Percentiles rank a stretch among this genome's conserved stretches.
phyloP scores from a whole-genome alignment of 805 yeast genomes.

The Saturnispora gosingensis region DNA sequence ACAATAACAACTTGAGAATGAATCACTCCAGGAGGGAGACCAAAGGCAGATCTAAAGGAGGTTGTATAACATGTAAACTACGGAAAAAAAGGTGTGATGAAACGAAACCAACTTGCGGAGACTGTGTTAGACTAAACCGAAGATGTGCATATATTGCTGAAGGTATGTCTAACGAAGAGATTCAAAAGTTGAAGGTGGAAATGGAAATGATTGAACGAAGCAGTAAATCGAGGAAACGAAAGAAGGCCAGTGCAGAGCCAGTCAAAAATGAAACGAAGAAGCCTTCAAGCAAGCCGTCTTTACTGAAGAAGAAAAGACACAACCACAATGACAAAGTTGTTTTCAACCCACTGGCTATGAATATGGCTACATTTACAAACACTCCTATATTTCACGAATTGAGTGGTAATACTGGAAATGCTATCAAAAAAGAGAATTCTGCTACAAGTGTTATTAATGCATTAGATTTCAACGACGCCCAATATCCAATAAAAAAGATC shows the following conservation, averaged over 20 bases:
- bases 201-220: conserved; percentile 33
- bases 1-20: background rate
- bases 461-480: background rate
- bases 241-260: background rate
- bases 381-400: background rate
- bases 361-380: conserved; percentile 9
- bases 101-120: conserved; percentile 39
- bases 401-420: background rate
- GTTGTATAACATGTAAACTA: conserved; percentile 61
- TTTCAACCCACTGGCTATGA: conserved; percentile 24
- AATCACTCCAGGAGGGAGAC: background rate
- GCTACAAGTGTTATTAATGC: background rate
- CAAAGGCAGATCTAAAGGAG: conserved; percentile 39
- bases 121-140: conserved; percentile 37
- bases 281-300: background rate
- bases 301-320: background rate
- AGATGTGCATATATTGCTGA: conserved; percentile 41
- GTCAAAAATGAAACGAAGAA: background rate
- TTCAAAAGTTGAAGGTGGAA: conserved; percentile 27
- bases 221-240: conserved; percentile 35
- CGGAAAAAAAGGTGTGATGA: conserved; percentile 55
- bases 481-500: background rate
- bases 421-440: background rate
- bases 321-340: conserved; percentile 14
- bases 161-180: conserved; percentile 34